A percentile compares a stretch with the other conserved stretches of the same genome.
phyloP scores from a whole-genome alignment of 1,284 basidiomycete genomes.

The Cutaneotrichosporon cavernicola region DNA sequence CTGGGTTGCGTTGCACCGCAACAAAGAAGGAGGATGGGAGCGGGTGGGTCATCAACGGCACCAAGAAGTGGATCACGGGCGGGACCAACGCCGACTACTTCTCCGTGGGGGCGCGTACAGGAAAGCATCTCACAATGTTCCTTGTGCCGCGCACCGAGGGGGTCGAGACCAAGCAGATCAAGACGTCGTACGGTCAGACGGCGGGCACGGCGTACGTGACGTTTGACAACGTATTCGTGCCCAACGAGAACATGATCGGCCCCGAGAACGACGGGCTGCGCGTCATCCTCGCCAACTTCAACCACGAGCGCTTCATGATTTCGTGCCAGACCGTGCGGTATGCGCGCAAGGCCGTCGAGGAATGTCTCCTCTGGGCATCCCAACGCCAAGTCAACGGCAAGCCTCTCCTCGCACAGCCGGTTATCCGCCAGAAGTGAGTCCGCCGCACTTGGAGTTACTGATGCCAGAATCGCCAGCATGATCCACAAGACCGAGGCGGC shows the following conservation, averaged over 20 bases:
- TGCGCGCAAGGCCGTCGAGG: constrained; percentile 43
- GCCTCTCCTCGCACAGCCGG: constrained; percentile 75
- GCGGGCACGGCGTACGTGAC: constrained; percentile 80
- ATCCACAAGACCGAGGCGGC: constrained; percentile 77
- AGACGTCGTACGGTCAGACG: constrained; percentile 76
- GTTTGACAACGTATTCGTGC: constrained; percentile 83
- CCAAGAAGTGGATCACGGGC: constrained; percentile 92
- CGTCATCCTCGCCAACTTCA: constrained; percentile 63
- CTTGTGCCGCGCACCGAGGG: constrained; percentile 74
- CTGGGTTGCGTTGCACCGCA: constrained; percentile 77
- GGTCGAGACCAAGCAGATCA: constrained; percentile 81
- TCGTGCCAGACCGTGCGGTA: constrained; percentile 22
- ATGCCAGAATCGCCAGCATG: constrained; percentile 65
- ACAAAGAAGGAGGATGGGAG: constrained; percentile 76
- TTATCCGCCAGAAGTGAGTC: constrained; percentile 62
- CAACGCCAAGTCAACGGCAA: constrained; percentile 81
- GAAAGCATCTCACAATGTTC: constrained; percentile 82
- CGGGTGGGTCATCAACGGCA: constrained; percentile 72
- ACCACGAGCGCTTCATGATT: constrained; percentile 31
- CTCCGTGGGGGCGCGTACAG: constrained; percentile 42
- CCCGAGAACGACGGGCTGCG: constrained; percentile 76
- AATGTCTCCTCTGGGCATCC: constrained; percentile 62
- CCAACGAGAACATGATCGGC: constrained; percentile 79
- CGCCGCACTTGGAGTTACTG: background rate
- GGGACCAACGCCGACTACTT: constrained; percentile 58